phyloP scores from a whole-genome alignment of 257 asterid genomes.

The Osmanthus fragrans region DNA sequence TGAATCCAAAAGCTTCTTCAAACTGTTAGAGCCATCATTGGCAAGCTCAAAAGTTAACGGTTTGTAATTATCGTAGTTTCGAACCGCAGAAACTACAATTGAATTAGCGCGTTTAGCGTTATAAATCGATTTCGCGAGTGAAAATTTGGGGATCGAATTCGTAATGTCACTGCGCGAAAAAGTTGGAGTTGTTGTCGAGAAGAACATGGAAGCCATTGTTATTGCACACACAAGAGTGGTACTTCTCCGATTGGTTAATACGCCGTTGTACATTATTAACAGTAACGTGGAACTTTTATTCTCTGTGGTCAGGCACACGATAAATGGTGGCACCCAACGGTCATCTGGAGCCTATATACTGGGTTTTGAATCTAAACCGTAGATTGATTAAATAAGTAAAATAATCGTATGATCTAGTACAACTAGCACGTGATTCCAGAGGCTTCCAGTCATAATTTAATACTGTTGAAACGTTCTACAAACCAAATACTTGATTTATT shows the following conservation, averaged over 20 bases:
- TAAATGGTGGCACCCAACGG: not conserved
- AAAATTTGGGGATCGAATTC: slow-evolving; percentile 35
- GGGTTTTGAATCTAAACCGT: not conserved
- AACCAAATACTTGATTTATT: not conserved
- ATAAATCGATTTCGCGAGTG: slow-evolving; percentile 30
- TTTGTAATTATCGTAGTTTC: slow-evolving; percentile 24
- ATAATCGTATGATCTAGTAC: not conserved
- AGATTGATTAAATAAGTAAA: not conserved
- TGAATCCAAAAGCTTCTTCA: slow-evolving; percentile 59
- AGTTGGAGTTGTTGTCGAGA: slow-evolving; percentile 37
- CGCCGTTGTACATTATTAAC: not conserved
- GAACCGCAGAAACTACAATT: slow-evolving; percentile 40
- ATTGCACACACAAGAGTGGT: not conserved
- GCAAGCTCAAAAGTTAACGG: slow-evolving; percentile 31
- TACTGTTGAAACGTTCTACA: not conserved
- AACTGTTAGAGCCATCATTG: slow-evolving; percentile 26
- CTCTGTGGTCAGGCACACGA: not conserved
- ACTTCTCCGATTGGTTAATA: not conserved
- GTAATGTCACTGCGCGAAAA: slow-evolving; percentile 17
- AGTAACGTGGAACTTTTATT: not conserved
- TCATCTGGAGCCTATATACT: not conserved
- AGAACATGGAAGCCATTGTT: slow-evolving; percentile 49
- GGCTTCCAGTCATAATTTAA: not conserved
- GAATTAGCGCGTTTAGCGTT: slow-evolving; percentile 28
- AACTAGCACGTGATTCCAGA: not conserved